Conservation (phyloP, 176 grass and related monocot genomes). For the Elymus sibiricus region DNA sequence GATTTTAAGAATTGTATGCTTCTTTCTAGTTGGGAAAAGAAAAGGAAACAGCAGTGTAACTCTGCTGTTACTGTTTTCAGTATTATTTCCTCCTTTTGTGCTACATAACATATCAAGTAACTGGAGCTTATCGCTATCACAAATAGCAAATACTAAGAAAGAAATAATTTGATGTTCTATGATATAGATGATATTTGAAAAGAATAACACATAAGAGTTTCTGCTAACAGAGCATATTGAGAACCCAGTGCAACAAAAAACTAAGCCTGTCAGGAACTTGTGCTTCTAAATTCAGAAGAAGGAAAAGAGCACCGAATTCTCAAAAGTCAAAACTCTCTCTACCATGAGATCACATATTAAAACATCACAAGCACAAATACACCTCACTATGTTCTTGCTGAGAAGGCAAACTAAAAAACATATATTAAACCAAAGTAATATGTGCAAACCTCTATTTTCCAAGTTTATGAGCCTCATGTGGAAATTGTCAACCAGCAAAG, state of each 20-base stretch:
- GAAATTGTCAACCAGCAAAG: conserved; percentile 58
- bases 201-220: not conserved
- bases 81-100: not conserved
- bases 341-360: not conserved
- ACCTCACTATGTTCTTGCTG: not conserved
- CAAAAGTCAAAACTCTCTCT: not conserved
- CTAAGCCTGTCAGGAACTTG: not conserved
- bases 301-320: not conserved
- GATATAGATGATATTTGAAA: not conserved
- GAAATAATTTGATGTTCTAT: not conserved
- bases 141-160: not conserved
- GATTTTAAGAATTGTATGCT: not conserved
- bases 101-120: not conserved
- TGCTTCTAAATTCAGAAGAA: conserved; percentile 5
- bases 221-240: not conserved
- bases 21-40: not conserved
- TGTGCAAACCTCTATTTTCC: conserved; percentile 71
- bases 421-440: not conserved
- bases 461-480: conserved; percentile 65
- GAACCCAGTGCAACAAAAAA: not conserved
- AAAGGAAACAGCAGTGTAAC: not conserved
- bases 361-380: not conserved
- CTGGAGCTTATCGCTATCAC: not conserved
- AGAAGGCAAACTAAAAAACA: conserved; percentile 1
- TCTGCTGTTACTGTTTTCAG: not conserved